Evolutionary conservation across 371 early-diverging fungal genomes (phyloP), one percentile per base, ranked within the genome.

Genomic region (Apophysomyces elegans): DNA sequence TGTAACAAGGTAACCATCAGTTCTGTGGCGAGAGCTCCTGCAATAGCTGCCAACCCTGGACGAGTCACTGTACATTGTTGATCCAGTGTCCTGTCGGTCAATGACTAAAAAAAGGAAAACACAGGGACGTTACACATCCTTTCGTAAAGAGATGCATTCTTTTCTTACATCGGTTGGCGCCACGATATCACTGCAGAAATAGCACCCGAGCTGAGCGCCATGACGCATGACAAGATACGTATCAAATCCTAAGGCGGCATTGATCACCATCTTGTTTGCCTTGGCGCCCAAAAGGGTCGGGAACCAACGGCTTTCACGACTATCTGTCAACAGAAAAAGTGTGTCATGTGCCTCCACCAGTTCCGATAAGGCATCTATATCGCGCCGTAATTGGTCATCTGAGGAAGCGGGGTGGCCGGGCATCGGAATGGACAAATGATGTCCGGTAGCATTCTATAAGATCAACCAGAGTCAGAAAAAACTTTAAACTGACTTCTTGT

Each of bases 11-110:
- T 92, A 4, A 94, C 91, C 76, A 97, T 78, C 63, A 98, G 81
- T 80, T 98, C 99, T 2, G 95, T 97, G 0, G 95, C 93, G 35
- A 86, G 72, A 1, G 94, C 96, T 39, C 88, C 86, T 0, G 98
- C 96, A 39, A 97, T 87, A 2, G 93, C 89, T 1, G 97, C 89
- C 18, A 98, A 74, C 5, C 98, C 99, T 2, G 99, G 98, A 4
- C 99, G 85, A 6, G 99, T 96, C 9, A 98, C 98, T 0, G 99
- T 98, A 75, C 99, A 98, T 81, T 96, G 96, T 68, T 98, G 97
- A 73, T 98, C 99, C 46, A 98, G 78, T 0, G 98, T 95, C 39
- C 98, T 86, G 74, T 96, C 95, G 8, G 88, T 88, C 7, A 97
- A 81, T n/a, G 97, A 96, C 92, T 93, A 58, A 11, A 8, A 41